A percentile compares a stretch with the other conserved stretches of the same genome.
Evolutionary conservation across 2,329 filamentous ascomycete species (phyloP).

Genomic region (Aureobasidium namibiae): DNA sequence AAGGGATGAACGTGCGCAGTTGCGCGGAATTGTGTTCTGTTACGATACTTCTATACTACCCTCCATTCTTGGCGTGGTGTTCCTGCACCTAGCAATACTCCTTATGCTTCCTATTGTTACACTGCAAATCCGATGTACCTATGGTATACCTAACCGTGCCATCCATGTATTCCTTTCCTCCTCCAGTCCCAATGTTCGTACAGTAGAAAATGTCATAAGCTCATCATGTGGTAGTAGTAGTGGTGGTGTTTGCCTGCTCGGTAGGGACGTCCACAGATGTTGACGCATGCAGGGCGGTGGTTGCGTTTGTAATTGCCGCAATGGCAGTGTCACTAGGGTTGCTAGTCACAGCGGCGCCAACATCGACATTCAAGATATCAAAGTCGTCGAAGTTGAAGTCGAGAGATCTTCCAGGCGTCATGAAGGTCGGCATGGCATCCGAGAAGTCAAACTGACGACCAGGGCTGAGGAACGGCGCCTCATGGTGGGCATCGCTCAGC

Average conservation of each 20-base stretch:
- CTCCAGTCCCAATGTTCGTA: slow-evolving; percentile 1
- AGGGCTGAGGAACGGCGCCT: slow-evolving; percentile 21
- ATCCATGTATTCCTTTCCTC: background rate
- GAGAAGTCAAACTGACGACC: slow-evolving; percentile 23
- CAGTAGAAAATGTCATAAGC: slow-evolving; percentile 9
- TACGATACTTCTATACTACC: background rate
- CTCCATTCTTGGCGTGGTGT: background rate
- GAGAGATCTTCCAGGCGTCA: slow-evolving; percentile 22
- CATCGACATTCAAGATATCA: slow-evolving; percentile 2
- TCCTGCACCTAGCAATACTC: background rate
- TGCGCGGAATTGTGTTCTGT: background rate
- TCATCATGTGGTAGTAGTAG: slow-evolving; percentile 3
- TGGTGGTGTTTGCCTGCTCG: background rate
- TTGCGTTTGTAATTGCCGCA: background rate
- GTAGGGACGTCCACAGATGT: background rate
- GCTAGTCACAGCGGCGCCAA: background rate
- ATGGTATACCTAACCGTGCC: background rate
- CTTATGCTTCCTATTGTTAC: background rate
- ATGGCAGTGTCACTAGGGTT: background rate
- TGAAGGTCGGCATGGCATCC: slow-evolving; percentile 25
- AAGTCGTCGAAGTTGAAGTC: slow-evolving; percentile 17
- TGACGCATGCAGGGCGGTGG: background rate
- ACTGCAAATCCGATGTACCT: background rate
- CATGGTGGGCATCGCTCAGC: slow-evolving; percentile 42
- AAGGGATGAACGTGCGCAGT: background rate